phyloP scores from a whole-genome alignment of 306 rosid genomes.

The Fragaria ananassa region DNA sequence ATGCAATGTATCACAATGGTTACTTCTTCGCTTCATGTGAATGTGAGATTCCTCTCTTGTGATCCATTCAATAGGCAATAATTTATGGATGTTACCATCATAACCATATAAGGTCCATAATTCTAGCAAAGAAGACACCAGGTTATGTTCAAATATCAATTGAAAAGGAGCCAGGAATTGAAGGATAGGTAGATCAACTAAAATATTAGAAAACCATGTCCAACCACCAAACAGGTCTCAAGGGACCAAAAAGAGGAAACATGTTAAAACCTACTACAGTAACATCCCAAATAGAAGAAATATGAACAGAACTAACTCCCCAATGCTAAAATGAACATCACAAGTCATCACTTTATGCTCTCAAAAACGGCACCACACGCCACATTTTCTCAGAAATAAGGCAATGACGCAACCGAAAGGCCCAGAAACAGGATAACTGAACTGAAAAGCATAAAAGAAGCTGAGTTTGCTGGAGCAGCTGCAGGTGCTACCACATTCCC shows the following conservation, averaged over 20 bases:
- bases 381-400: conserved; percentile 26
- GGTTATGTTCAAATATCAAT: neutral
- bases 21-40: neutral
- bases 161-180: neutral
- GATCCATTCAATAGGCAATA: neutral
- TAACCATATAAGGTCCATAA: neutral
- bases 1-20: neutral
- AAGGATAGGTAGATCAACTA: neutral
- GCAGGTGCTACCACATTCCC: conserved; percentile 28
- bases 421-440: conserved; percentile 30
- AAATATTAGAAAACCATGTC: neutral
- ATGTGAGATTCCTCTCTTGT: neutral
- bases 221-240: conserved; percentile 10
- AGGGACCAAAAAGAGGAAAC: neutral
- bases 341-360: conserved; percentile 11
- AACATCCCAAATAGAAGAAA: neutral
- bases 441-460: conserved; percentile 12
- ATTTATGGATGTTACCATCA: neutral
- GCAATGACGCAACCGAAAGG: conserved; percentile 23
- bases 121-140: neutral
- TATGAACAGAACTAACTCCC: neutral
- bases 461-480: conserved; percentile 34
- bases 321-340: conserved; percentile 16
- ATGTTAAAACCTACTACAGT: conserved; percentile 4
- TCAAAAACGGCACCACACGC: conserved; percentile 20